Evolutionary conservation across 257 asterid genomes (phyloP).

Genomic region (Plantago major): DNA sequence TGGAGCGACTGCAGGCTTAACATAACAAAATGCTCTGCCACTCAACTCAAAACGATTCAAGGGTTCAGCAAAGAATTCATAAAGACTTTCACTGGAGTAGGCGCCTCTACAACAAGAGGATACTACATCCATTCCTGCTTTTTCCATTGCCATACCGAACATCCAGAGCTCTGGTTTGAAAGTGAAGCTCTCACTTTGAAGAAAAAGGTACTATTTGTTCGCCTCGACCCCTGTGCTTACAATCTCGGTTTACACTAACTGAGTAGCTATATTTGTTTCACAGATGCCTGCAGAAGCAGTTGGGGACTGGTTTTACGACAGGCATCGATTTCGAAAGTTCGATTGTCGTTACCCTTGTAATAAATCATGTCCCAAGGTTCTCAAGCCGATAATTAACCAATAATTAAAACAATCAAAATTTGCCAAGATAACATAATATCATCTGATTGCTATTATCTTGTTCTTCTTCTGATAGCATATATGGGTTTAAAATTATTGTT

Average conservation of each 20-base stretch:
- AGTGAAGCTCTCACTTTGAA: conserved; percentile 51
- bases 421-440: no score
- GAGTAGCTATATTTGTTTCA: background rate
- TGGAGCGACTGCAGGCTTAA: conserved; percentile 71
- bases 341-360: conserved; percentile 7
- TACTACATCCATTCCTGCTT: conserved; percentile 77
- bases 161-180: conserved; percentile 66
- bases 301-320: conserved; percentile 6
- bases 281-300: conserved; percentile 3
- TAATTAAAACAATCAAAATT: no score
- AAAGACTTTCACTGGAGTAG: conserved; percentile 39
- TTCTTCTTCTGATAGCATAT: no score
- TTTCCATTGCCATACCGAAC: conserved; percentile 88
- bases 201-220: conserved; percentile 37
- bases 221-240: no score
- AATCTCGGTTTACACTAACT: background rate
- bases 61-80: conserved; percentile 57
- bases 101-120: conserved; percentile 58
- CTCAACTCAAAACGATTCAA: conserved; percentile 59
- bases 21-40: conserved; percentile 51
- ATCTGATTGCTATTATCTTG: no score
- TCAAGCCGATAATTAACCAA: no score
- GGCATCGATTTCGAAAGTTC: background rate
- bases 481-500: no score
- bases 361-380: background rate